Base-by-base conservation (phyloP, 148 eudicot species). In the Nepenthes gracilis region DNA sequence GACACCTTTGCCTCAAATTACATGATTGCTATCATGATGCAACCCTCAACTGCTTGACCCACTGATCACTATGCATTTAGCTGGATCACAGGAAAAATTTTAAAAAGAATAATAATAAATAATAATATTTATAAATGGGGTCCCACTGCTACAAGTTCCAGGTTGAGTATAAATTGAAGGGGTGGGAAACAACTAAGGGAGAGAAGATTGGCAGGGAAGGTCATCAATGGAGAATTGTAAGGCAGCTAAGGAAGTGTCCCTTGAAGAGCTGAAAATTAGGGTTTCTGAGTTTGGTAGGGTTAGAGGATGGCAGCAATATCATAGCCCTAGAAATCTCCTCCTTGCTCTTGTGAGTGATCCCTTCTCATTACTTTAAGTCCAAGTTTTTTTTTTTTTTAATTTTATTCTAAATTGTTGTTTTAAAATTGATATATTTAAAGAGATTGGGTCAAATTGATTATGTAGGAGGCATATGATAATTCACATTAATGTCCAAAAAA, bases 241-340 rank as follows among this genome's bases (percentile, higher is more conserved):
- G 56, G 62, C 63, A 48, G 60, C 33, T 9, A 79, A 73, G 63
- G 94, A 79, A 63, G 95, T 86, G 9, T 75, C 86, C 15, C 78
- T 86, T 45, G 65, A 75, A 73, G 86, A 86, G 50, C 83, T 86
- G 0, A 81, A 73, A 43, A 81, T 72, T 2, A 84, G 47, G 64
- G 68, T 84, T 36, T 67, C 63, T 2, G 87, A 87, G 37, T 87
- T 87, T 65, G 83, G 81, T 63, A 79, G 69, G 56, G 76, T 65
- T 10, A 72, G 95, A 64, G 82, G 81, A 34, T 84, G 95, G 95
- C 87, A 87, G 12, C 78, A 79, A 67, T 84, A 69, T 43, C 95
- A 86, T 63, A 87, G 83, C 43, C 95, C 95, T 32, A 84, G 95
- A 43, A 87, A 87, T 67, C 81, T 87, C 47, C 87, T 84, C 35